Base-by-base conservation (phyloP, 1,284 basidiomycete genomes). In the Heterobasidion irregulare region DNA sequence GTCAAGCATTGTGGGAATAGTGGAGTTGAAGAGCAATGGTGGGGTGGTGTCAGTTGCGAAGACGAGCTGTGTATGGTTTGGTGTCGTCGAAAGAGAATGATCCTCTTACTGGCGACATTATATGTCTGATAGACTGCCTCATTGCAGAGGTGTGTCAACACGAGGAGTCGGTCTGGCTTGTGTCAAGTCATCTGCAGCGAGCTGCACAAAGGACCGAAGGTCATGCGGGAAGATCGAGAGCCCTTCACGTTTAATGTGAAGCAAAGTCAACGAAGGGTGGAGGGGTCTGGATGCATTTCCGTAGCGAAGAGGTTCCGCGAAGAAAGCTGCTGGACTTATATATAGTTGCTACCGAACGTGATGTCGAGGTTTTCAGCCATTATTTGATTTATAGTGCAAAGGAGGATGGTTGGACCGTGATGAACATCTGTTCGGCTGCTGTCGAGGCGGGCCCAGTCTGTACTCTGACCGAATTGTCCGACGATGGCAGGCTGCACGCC, bases 1-100 rank as follows among this genome's bases (percentile, higher is more conserved):
- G 63, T 81, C 79, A 47, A 89, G 77, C 74, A 89, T 82, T 50
- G 62, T 56, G 54, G 47, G 33, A 47, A 56, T 49, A 59, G 55
- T 48, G 52, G 62, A 4, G 38, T 12, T 12, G 10, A n/a, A 58
- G 52, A 35, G 50, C 45, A 6, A 51, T 13, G 7, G 41, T 54
- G 8, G 58, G 52, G 38, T 46, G 50, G 51, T 44, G 15, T 33
- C n/a, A 33, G 12, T 4, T 26, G 18, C 34, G 19, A 50, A 10
- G 46, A 16, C 4, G 16, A 41, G 43, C 5, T 44, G 43, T 44
- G 4, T 44, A 3, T 15, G 43, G 4, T 7, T 16, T 16, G 16
- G 32, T 18, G n/a, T 15, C 49, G 49, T 33, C n/a, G 15, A 10
- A 33, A n/a, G 47, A n/a, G 10, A 41, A 10, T 10, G 4, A 3